phyloP scores from a whole-genome alignment of 2,329 filamentous ascomycete species.

The Colletotrichum sp. region DNA sequence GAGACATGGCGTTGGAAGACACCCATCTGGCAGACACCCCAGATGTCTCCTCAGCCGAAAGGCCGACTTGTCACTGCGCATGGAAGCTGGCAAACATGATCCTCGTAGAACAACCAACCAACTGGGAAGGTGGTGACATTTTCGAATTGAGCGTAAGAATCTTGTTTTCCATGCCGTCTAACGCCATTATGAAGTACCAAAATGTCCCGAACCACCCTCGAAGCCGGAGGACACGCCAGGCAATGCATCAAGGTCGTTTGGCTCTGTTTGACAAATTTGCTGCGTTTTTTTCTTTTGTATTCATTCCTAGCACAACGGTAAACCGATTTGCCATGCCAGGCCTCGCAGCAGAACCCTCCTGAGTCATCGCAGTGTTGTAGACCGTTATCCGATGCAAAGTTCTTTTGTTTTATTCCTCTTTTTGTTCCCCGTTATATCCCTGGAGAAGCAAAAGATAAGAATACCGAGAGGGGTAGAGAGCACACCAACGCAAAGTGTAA shows the following conservation, averaged over 20 bases:
- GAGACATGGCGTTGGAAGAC: not conserved
- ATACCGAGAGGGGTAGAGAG: constrained; percentile 12
- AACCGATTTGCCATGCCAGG: constrained; percentile 20
- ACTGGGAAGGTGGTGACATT: not conserved
- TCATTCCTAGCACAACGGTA: constrained; percentile 22
- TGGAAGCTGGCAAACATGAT: not conserved
- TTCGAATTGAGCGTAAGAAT: constrained; percentile 3
- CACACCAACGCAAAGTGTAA: constrained; percentile 19
- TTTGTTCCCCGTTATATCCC: constrained; percentile 11
- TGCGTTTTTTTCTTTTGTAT: constrained; percentile 21
- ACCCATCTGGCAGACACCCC: not conserved
- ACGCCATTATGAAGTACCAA: constrained; percentile 2
- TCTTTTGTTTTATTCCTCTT: not conserved
- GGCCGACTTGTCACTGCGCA: not conserved
- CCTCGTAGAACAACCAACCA: not conserved
- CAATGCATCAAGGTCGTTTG: constrained; percentile 14
- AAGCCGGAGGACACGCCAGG: not conserved
- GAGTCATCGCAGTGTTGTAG: constrained; percentile 20
- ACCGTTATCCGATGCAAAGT: constrained; percentile 23
- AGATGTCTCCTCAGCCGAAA: not conserved
- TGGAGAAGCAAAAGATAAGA: not conserved
- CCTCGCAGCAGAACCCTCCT: constrained; percentile 13
- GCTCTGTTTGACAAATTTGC: constrained; percentile 3
- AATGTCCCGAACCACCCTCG: not conserved
- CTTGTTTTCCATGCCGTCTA: constrained; percentile 5